Base-by-base conservation (phyloP, 768 basidiomycete genomes). In the Russula foetens region DNA sequence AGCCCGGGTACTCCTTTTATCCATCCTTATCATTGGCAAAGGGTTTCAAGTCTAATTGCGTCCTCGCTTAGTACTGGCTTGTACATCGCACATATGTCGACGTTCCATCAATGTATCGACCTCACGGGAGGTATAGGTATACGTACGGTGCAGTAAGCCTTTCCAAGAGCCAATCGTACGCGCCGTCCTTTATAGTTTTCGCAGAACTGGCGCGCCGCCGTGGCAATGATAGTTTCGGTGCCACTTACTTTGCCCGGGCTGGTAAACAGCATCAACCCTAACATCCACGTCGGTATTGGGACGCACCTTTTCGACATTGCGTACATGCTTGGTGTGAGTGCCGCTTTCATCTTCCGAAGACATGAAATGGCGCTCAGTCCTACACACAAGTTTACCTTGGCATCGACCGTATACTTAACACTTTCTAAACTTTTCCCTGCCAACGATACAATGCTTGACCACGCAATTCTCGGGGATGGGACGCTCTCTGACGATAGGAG, bases 191-290 rank as follows among this genome's bases (percentile, higher is more conserved):
- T 15, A 38, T 12, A 6, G 35, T 11, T 35, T 35, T 49, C n/a
- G n/a, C 53, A 90, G 87, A 94, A 95, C 72, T 92, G 90, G 88
- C 78, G 90, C 26, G 90, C 91, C 1, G 78, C 81, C 3, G 77
- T 81, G 2, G 83, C 91, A 0, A 72, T 92, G 12, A 68, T 92
- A 23, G 71, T 83, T 55, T 83, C 88, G 4, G 83, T 91, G 0
- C 77, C 82, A 1, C 88, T 88, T 4, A 84, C 79, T 59, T 67
- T 95, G 19, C 92, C 92, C 0, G 92, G 92, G 2, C 77, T 95
- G 52, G 81, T 88, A 60, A 79, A 82, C 66, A 83, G 82, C 44
- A 91, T 96, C 72, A 85, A 88, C 67, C 70, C 81, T 3, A 74
- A 71, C 11, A 79, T 93, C 67, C 60, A 76, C 0, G 84, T 90